phyloP scores from a whole-genome alignment of 805 yeast species.

The Tetrapisispora namnaoensis region DNA sequence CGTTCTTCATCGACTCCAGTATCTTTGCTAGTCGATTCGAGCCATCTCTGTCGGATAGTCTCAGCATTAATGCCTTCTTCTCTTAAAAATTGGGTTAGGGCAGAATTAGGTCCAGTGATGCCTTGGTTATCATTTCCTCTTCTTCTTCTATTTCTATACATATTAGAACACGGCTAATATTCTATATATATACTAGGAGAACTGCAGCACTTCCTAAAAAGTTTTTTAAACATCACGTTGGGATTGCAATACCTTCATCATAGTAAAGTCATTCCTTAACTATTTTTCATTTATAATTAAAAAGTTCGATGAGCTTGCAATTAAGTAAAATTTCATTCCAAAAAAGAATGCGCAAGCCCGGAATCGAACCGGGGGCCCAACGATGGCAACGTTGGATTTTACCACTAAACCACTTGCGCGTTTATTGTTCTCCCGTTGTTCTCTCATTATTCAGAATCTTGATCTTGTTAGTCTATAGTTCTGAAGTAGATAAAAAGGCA shows the following conservation, averaged over 20 bases:
- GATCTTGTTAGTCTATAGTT: no score
- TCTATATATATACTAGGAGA: no score
- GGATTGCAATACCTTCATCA: neutral
- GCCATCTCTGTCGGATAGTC: constrained; percentile 47
- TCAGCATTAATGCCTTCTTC: constrained; percentile 86
- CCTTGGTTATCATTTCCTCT: constrained; percentile 14
- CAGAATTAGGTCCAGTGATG: constrained; percentile 63
- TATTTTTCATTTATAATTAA: neutral
- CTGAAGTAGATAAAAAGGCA: no score
- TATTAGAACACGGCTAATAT: no score
- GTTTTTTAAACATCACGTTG: no score
- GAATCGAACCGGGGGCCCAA: constrained; percentile 2
- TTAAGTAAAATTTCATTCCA: neutral
- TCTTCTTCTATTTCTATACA: constrained; percentile 24
- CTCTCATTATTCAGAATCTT: no score
- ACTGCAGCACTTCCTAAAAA: no score
- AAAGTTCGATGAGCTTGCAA: neutral
- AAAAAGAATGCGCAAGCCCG: constrained; percentile 2
- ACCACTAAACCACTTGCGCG: constrained; percentile 1
- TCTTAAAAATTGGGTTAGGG: constrained; percentile 77
- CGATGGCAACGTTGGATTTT: constrained; percentile 1
- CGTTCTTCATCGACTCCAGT: neutral
- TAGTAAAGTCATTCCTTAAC: neutral
- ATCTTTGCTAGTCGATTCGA: constrained; percentile 20
- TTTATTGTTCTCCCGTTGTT: neutral